Base-by-base conservation (phyloP, 352 stramenopile species). In the Globisporangium nagaii region DNA sequence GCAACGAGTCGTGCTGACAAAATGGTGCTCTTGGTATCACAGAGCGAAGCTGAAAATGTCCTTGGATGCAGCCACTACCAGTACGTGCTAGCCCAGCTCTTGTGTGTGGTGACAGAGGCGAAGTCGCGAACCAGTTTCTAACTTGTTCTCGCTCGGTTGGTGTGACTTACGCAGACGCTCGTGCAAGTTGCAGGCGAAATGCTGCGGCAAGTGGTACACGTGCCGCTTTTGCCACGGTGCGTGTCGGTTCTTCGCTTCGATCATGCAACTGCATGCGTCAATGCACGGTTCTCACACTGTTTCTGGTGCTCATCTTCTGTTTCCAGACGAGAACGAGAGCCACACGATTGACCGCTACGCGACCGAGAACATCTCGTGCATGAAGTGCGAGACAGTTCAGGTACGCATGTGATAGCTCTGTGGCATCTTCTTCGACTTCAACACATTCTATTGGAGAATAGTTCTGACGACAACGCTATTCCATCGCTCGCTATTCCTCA, bases 341-440 rank as follows among this genome's bases (percentile, higher is more conserved):
- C 87, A 98, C 47, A 55, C 80, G 24, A 94, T 97, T 56, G 94
- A 99, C 69, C 78, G 96, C 20, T 98, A 98, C 57, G 71, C 91
- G 37, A 95, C 97, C 15, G 93, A 90, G 24, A 86, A 93, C 65
- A 95, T 98, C 58, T 89, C 94, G 31, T 99, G 96, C 70, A 98
- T 98, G 92, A 84, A 66, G 31, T 97, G 90, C 62, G 59, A 80
- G 19, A 90, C 84, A 2, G 53, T 85, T 8, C 80, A 90, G 62
- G 77, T 85, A 42, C 27, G 42, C 11, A 34, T 28, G 9, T 10
- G 40, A 45, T 9, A 9, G 19, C 10, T n/a, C 12, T n/a, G 20
- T 45, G 11, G 6, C n/a, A 15, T 4, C 19, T 43, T 15, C 20
- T n/a, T n/a, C n/a, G n/a, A n/a, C n/a, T n/a, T n/a, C n/a, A n/a